phyloP scores from a whole-genome alignment of 805 yeast genomes.

The Kregervanrija pseudodelftensis region DNA sequence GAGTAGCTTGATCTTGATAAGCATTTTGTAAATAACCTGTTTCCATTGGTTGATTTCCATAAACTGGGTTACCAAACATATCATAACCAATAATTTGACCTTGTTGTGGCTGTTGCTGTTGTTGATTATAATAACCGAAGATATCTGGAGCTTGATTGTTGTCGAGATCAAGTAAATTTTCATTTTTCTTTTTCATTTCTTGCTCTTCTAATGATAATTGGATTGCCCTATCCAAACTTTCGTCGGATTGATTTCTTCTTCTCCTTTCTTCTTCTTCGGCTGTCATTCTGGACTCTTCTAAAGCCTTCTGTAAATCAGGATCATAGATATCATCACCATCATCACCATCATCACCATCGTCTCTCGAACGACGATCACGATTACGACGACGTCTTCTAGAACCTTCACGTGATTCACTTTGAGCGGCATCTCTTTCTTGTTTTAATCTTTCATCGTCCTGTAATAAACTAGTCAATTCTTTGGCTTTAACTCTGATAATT shows the following conservation, averaged over 20 bases:
- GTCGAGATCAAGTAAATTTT: constrained; percentile 49
- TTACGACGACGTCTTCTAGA: constrained; percentile 25
- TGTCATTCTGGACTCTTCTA: constrained; percentile 71
- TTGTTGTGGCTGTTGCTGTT: constrained; percentile 22
- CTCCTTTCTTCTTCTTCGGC: constrained; percentile 77
- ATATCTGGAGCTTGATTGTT: constrained; percentile 28
- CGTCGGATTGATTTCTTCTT: constrained; percentile 45
- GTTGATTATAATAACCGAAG: constrained; percentile 29
- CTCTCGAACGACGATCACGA: constrained; percentile 22
- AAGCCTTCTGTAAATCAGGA: constrained; percentile 69
- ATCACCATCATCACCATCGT: constrained; percentile 23
- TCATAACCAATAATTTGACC: constrained; percentile 38
- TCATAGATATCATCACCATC: constrained; percentile 46
- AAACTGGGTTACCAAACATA: constrained; percentile 63
- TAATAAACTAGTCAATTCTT: constrained; percentile 73
- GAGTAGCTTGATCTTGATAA: constrained; percentile 24
- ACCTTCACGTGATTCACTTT: constrained; percentile 12
- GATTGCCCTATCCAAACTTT: constrained; percentile 62
- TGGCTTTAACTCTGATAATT: constrained; percentile 81
- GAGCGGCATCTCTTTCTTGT: constrained; percentile 51
- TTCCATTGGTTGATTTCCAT: constrained; percentile 40
- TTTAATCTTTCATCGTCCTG: constrained; percentile 75
- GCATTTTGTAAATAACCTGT: constrained; percentile 50
- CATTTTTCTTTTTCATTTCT: constrained; percentile 46
- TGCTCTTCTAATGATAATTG: constrained; percentile 73